These are phyloP conservation scores for Vigna trinervia DNA, from an alignment of 306 rosid species.

Conservation along the genomic window DNA sequence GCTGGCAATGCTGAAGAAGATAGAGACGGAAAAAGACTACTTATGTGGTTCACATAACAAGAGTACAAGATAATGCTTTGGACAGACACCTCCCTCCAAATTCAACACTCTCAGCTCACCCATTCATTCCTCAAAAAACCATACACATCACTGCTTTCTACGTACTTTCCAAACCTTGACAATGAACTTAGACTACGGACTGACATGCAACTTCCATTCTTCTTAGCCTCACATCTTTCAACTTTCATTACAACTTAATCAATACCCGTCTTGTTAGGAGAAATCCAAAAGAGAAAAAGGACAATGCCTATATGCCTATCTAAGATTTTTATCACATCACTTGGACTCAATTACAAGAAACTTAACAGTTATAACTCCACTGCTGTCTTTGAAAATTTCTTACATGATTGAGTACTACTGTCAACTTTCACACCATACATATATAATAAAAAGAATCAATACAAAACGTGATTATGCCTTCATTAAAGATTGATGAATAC, in stretches of 20 bases:
- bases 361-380: not conserved
- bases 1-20: constrained; percentile 39
- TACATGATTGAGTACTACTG: no score
- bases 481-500: no score
- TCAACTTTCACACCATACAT: no score
- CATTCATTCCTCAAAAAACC: not conserved
- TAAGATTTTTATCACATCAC: not conserved
- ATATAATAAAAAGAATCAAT: no score
- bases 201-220: constrained; percentile 15
- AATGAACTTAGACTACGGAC: not conserved
- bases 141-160: not conserved
- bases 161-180: not conserved
- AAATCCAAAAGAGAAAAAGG: not conserved
- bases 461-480: no score
- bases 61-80: constrained; percentile 12
- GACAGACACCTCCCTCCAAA: not conserved
- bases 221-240: not conserved
- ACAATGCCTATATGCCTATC: not conserved
- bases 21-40: constrained; percentile 4
- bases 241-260: not conserved
- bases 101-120: not conserved
- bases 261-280: not conserved
- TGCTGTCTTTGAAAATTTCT: no score
- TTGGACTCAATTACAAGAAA: not conserved
- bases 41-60: not conserved